Evolutionary conservation across 2,329 filamentous ascomycete genomes (phyloP), one percentile per base, ranked within the genome.

Genomic region (Stagonosporopsis cucurbitacearum): DNA sequence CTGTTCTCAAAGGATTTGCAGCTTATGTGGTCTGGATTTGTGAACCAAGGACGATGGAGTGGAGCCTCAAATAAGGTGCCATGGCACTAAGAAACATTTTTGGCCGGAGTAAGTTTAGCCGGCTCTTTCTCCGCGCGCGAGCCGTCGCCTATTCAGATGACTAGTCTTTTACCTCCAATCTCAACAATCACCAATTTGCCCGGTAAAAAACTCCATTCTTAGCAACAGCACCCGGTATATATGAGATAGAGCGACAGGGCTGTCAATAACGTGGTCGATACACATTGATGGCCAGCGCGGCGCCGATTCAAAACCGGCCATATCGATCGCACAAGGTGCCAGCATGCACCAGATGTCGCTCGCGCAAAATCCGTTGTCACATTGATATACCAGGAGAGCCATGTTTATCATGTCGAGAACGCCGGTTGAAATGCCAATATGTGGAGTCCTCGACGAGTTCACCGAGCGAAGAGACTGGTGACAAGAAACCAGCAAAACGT

Each of bases 321-420:
- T 78, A 78, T 57, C 75, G 77, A 36, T 78, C 75, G 23, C 76
- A 78, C 62, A 75, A 75, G 58, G 70, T 78, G 17, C 76, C 76
- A n/a, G 77, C 77, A 32, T 78, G 76, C 60, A 73, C 68, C 20
- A 63, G 71, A 54, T 79, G 76, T 60, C 72, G 76, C 12, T 73
- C 72, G 26, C 70, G 77, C 25, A 79, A 78, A 52, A 75, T 77
- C 26, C 71, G 75, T 32, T 78, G 76, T 66, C 71, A 76, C 30
- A 74, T 78, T 43, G 74, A 77, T 36, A 69, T 75, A n/a, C 68
- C 71, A 5, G 72, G 70, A 39, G 69, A 74, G 48, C 68, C 74
- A 50, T 78, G 77, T 62, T 62, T 76, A 1, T 74, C 74, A 20
- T 78, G 76, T 64, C 68, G 74, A 20, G 72, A 77, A 56, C 64